These are phyloP conservation scores for Toxicodendron radicans DNA, from an alignment of 345 rosid genomes.

Conservation along the genomic window DNA sequence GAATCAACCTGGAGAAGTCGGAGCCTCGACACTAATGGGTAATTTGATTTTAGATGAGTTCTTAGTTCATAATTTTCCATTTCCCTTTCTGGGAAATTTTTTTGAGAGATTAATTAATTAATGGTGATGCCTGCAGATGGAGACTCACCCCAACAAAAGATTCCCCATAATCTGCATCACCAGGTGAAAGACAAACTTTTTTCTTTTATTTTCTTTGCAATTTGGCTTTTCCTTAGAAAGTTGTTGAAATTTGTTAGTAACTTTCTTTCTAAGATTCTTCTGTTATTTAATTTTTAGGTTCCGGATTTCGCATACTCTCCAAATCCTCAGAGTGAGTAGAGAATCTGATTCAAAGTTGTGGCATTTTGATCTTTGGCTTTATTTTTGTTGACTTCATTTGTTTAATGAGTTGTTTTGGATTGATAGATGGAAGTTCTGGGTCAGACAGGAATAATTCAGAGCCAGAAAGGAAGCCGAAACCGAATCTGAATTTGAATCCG, in stretches of 20 bases:
- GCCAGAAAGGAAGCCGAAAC: conserved; percentile 67
- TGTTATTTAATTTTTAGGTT: conserved; percentile 44
- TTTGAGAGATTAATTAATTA: conserved; percentile 18
- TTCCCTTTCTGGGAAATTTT: conserved; percentile 23
- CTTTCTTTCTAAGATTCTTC: conserved; percentile 45
- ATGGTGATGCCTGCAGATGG: conserved; percentile 60
- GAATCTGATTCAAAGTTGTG: conserved; percentile 44
- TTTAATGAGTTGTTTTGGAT: conserved; percentile 16
- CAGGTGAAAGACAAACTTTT: conserved; percentile 55
- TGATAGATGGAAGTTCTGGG: conserved; percentile 66
- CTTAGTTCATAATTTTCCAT: background rate
- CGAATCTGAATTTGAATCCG: conserved; percentile 42
- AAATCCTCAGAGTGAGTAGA: conserved; percentile 63
- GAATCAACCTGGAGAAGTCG: conserved; percentile 76
- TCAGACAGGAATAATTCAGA: conserved; percentile 68
- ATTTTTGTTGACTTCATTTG: background rate
- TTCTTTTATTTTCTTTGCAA: background rate
- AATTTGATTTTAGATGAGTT: conserved; percentile 23
- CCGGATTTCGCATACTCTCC: conserved; percentile 71
- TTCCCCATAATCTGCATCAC: conserved; percentile 64
- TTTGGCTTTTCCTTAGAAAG: conserved; percentile 26
- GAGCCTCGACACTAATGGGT: conserved; percentile 77
- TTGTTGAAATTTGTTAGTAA: conserved; percentile 18
- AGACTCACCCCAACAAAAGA: conserved; percentile 82
- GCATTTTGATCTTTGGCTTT: conserved; percentile 20